Evolutionary conservation across 768 basidiomycete species (phyloP), one percentile per base, ranked within the genome.

Genomic region (Pleurotus pulmonarius): DNA sequence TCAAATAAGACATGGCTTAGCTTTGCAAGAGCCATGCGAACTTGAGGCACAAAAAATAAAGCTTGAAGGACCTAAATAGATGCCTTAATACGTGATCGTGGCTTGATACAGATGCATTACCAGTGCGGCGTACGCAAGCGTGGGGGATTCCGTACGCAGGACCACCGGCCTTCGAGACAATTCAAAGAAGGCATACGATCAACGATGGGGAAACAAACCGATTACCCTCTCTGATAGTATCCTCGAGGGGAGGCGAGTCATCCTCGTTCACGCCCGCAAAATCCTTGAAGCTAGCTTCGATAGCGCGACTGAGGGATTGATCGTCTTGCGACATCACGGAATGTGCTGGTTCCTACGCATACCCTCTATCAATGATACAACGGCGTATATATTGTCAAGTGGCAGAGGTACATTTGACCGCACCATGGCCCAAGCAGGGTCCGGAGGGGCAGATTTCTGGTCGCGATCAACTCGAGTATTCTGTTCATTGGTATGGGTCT

Each of bases 361-460:
- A 53, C 37, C 16, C 39, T 58, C 53, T 39, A 26, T 45, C 22
- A 41, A 8, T 26, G 16, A 9, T 20, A 38, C 38, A 49, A 37
- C 49, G 18, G n/a, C 49, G 9, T 8, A n/a, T 29, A 18, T 29
- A 37, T 16, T 11, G 34, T 48, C 29, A 34, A 34, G 9, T 43
- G 43, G 16, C 9, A 5, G 63, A 66, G 67, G 64, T 72, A 88
- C 88, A 65, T 86, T 83, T 5, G 87, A 83, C 16, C 83, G 81
- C 6, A 88, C 87, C 65, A 89, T 67, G 48, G 85, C 84, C 88
- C 87, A 89, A 55, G 76, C 78, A 1, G 85, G 80, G 65, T 88
- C 76, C 1, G 87, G 77, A 3, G 84, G 77, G 41, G 87, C 76
- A 39, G 83, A 72, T 34, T 34, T 34, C 9, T 34, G 29, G 29